Evolutionary conservation across 345 rosid species (phyloP), one percentile per base, ranked within the genome.

Genomic region (Fremontodendron californicum): DNA sequence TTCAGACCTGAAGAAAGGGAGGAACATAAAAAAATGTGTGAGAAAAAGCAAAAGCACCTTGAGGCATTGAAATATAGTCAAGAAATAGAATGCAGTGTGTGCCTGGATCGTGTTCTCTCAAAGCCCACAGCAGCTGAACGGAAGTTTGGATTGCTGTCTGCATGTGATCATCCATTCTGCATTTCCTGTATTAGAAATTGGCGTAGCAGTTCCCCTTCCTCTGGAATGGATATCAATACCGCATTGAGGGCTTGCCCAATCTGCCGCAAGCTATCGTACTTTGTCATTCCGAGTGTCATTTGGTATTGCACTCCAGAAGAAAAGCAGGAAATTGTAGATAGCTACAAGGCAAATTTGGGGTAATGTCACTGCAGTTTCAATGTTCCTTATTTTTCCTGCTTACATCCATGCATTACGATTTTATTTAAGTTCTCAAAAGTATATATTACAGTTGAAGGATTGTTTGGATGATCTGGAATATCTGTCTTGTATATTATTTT

Each of bases 111-210:
- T 77, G 90, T 91, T 39, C 89, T 91, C n/a, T 88, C 88, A 2
- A 91, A 91, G 82, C 80, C 93, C 37, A 79, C 91, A 6, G 86
- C 88, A 63, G 91, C 86, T 78, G 92, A 84, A 77, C 82, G 94
- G 49, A 85, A 92, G 88, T 93, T 96, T 75, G 98, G 99, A 46
- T 75, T 93, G 80, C 87, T 96, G n/a, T 90, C 98, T 9, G 99
- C 93, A 81, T 93, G 99, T 69, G 96, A 96, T 86, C 99, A 96
- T 88, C 93, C 99, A 39, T 96, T 96, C 79, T 96, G 99, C 78
- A 87, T 91, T 35, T 85, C 90, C 6, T 91, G 96, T 49, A 91
- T 91, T 83, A 84, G 96, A 78, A 90, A 90, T 79, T 91, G 96
- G 96, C 92, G 93, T 52, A 84, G 83, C 57, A 91, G 86, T 77